These are phyloP conservation scores for Acacia confusa DNA, from an alignment of 306 rosid species.

Conservation along the genomic window DNA sequence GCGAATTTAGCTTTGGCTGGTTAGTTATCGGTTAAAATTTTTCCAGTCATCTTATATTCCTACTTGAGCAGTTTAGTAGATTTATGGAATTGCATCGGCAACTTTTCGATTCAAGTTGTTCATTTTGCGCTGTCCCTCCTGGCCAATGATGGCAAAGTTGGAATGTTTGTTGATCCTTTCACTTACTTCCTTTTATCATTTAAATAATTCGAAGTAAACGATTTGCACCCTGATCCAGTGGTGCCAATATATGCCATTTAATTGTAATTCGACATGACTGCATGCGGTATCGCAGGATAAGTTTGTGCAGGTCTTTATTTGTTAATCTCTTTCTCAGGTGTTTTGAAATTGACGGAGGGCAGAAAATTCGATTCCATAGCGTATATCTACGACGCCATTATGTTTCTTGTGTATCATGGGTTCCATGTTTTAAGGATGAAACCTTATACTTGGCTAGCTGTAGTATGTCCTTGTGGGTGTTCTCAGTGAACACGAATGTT, in stretches of 20 bases:
- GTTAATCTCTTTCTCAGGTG: not conserved
- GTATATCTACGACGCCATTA: not conserved
- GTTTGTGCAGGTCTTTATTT: not conserved
- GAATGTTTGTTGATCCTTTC: not conserved
- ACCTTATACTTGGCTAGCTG: not conserved
- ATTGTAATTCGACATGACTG: not conserved
- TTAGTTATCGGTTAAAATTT: slow-evolving; percentile 17
- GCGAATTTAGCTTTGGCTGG: slow-evolving; percentile 93
- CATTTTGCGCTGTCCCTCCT: not conserved
- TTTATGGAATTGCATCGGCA: not conserved
- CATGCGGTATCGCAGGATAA: not conserved
- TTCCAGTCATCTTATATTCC: not conserved
- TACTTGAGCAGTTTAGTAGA: not conserved
- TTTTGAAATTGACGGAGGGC: not conserved
- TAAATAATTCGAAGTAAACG: not conserved
- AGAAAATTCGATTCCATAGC: not conserved
- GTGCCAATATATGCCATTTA: not conserved
- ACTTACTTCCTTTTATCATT: not conserved
- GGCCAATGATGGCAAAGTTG: not conserved
- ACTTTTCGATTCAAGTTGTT: not conserved
- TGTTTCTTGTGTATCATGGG: not conserved
- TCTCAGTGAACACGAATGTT: not conserved
- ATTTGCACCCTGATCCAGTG: not conserved
- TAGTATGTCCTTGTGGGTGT: not conserved
- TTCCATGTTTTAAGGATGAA: not conserved